These are phyloP conservation scores for Polytrichum formosum DNA, from an alignment of 225 moss, liverwort and hornwort genomes.

Conservation along the genomic window DNA sequence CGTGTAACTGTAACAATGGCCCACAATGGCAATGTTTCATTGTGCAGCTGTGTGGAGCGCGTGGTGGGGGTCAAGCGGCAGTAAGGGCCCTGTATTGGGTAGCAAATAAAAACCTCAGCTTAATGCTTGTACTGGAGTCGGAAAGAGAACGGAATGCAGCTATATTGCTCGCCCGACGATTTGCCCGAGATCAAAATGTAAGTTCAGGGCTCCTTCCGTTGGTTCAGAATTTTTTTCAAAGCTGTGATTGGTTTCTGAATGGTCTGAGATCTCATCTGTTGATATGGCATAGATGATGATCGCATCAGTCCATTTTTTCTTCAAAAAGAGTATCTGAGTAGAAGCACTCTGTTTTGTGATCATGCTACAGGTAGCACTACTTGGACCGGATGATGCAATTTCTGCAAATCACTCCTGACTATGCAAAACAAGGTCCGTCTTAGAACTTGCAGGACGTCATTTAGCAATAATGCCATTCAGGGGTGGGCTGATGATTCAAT, in stretches of 20 bases:
- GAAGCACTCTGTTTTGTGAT: neutral
- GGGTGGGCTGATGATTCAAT: too few relatives aligned
- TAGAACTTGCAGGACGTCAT: too few relatives aligned
- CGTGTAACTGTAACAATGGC: neutral
- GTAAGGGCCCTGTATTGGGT: slow-evolving; percentile 87
- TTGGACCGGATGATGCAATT: slow-evolving; percentile 57
- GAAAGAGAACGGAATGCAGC: slow-evolving; percentile 97
- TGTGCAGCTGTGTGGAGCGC: slow-evolving; percentile 84
- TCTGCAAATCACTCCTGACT: slow-evolving; percentile 42
- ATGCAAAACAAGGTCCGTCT: too few relatives aligned
- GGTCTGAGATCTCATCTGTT: neutral
- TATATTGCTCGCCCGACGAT: slow-evolving; percentile 77
- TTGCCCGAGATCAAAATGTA: slow-evolving; percentile 72
- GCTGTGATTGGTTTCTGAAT: neutral
- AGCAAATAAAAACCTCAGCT: slow-evolving; percentile 63
- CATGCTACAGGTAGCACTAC: slow-evolving; percentile 40
- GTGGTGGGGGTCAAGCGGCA: slow-evolving; percentile 90
- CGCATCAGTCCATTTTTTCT: too few relatives aligned
- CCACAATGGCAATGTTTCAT: neutral
- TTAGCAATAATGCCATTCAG: too few relatives aligned
- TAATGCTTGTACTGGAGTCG: slow-evolving; percentile 90
- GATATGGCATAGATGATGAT: neutral
- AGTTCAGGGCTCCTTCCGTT: slow-evolving; percentile 2
- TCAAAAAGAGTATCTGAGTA: neutral
- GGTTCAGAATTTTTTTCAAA: neutral